Base-by-base conservation (phyloP, 2,329 filamentous ascomycete genomes). In the Fusarium floridanum region DNA sequence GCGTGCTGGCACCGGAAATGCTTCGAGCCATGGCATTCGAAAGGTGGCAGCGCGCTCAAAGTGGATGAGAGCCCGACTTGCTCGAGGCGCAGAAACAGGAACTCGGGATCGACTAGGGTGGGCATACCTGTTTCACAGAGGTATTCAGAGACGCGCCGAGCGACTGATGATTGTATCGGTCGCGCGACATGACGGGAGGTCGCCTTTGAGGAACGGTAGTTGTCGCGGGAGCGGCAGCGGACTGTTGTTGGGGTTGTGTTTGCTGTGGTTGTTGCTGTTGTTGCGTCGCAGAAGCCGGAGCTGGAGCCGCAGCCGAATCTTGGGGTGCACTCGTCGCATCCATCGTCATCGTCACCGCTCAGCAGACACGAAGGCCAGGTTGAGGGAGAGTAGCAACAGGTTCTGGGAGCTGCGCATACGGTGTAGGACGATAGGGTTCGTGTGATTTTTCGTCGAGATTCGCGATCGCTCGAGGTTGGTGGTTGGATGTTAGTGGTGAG, bases 41-140 rank as follows among this genome's bases (percentile, higher is more conserved):
- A 39, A 45, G 37, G 61, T 63, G 24, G 22, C 43, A 55, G 53
- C 66, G 60, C 61, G 60, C 68, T 63, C 37, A 34, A 61, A 59
- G 27, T 41, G 50, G 68, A 65, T 36, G 27, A 55, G 64, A 48
- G 64, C 17, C 50, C 2, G 17, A 9, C 17, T 34, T 20, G 27
- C 55, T 69, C 68, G 66, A 61, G 55, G 64, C 69, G 66, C 64
- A 67, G 61, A 65, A 61, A 43, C 36, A 55, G 63, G 50, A 60
- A 55, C 48, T 60, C 41, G 32, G 53, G 55, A 57, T 24, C 61
- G 56, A 39, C 36, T 39, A 60, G 45, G 48, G 36, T 41, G 64
- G 64, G 77, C 77, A 81, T 87, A 94, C 93, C 88, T 93, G 86
- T 82, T 94, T 94, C 72, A 95, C 89, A 71, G 86, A 86, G 64